phyloP scores from a whole-genome alignment of 2,329 filamentous ascomycete species.

The Ophiostoma quercus region DNA sequence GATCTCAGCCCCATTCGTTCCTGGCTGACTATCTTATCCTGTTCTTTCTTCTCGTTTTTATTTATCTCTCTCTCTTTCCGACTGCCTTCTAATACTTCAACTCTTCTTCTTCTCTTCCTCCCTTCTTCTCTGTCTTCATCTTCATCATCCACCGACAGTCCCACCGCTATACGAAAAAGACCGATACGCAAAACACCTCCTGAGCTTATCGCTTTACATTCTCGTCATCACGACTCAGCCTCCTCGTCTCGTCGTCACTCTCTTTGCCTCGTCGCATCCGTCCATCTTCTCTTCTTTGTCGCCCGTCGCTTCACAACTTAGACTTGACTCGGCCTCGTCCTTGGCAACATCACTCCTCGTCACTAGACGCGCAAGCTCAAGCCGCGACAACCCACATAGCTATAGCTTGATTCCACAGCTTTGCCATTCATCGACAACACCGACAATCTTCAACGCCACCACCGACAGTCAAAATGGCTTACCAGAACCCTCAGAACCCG shows the following conservation, averaged over 20 bases:
- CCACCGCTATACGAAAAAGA: background rate
- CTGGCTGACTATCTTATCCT: slow-evolving; percentile 4
- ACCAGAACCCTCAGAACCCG: slow-evolving; percentile 88
- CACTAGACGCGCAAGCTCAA: slow-evolving; percentile 4
- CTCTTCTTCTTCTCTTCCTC: background rate
- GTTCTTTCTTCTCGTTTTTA: background rate
- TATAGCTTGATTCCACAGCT: background rate
- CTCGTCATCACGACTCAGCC: background rate
- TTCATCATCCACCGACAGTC: background rate
- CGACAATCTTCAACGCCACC: background rate
- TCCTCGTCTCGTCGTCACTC: background rate
- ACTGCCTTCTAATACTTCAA: background rate
- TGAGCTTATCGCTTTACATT: background rate
- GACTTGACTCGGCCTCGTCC: no score
- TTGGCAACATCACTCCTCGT: background rate
- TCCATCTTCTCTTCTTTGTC: background rate
- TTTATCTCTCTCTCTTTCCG: background rate
- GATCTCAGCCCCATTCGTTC: slow-evolving; percentile 7
- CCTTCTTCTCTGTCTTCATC: no score
- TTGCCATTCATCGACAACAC: background rate
- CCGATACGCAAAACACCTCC: background rate
- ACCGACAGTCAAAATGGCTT: slow-evolving; percentile 61
- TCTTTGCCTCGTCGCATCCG: background rate
- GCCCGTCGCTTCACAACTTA: no score
- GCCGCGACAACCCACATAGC: background rate